Evolutionary conservation across 208 protist species (phyloP).

Genomic region (Acanthamoeba lugdunensis): DNA sequence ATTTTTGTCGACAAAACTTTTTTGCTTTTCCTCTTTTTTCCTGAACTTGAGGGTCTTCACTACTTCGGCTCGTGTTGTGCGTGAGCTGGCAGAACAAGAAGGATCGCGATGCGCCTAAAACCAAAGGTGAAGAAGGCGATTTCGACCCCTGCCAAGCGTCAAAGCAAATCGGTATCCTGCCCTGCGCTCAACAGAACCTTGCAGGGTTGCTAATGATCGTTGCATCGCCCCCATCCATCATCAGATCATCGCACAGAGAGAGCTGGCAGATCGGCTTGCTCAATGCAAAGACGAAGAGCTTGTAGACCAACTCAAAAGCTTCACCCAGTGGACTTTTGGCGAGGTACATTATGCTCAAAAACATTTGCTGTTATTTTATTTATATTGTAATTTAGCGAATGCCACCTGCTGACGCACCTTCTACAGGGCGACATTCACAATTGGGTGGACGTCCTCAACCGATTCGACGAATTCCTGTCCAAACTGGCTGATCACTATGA

Average conservation of each 20-base stretch:
- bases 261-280: conserved; percentile 40
- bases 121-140: conserved; percentile 38
- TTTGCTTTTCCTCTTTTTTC: background rate
- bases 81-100: conserved; percentile 1
- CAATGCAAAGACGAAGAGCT: conserved; percentile 65
- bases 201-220: background rate
- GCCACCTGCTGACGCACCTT: background rate
- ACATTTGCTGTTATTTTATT: background rate
- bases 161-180: conserved; percentile 44
- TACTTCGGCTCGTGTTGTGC: background rate
- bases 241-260: conserved; percentile 55
- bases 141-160: conserved; percentile 20
- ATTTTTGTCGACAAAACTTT: background rate
- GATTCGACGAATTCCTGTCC: conserved; percentile 49
- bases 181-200: background rate
- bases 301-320: background rate
- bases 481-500: conserved; percentile 41
- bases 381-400: background rate
- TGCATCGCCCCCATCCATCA: background rate
- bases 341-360: background rate
- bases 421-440: conserved; percentile 66
- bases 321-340: conserved; percentile 53
- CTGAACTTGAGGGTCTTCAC: conserved; percentile 7
- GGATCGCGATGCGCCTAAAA: conserved; percentile 33
- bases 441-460: conserved; percentile 41